Evolutionary conservation across 257 asterid genomes (phyloP), one percentile per base, ranked within the genome.

Genomic region (Cruciata laevipes): DNA sequence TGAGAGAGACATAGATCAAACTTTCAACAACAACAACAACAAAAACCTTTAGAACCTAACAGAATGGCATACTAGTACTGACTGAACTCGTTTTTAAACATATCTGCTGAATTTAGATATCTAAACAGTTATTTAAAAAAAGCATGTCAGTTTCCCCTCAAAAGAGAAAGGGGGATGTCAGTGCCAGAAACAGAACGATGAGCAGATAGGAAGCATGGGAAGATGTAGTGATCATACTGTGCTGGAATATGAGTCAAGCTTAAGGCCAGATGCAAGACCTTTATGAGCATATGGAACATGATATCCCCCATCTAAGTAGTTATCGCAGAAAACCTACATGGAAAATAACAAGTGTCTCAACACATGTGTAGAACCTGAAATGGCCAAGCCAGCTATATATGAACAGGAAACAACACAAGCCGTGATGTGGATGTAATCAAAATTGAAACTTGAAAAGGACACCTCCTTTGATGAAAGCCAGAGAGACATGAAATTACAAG

Each of bases 291-390:
- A 84, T 23, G 95, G 95, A 27, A 91, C 95, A 57, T 91, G 98
- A 76, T 91, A 89, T 67, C 98, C 96, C 25, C 96, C 98, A 70
- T 91, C 98, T 74, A 91, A 83, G 81, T 91, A 89, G 78, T 91
- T 91, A 81, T 89, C 95, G 17, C 96, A 87, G 79, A 91, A 89
- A n/a, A 91, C 98, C 98, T 91, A 82, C 77, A 79, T 56, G 61
- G 38, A 27, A 14, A 75, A 33, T 18, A 61, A 59, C 25, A 31
- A 61, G 27, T 24, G 12, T 63, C 56, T 61, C 9, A 67, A 61
- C 8, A 3, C 44, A 21, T 6, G 18, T 12, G 52, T 4, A 61
- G 14, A 60, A 61, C 30, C 35, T 24, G 21, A 16, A n/a, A 71
- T 2, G 33, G 47, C 3, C 20, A 25, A n/a, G 23, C 5, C 30